Conservation (phyloP, 257 asterid species). For the Solanum habrochaites region DNA sequence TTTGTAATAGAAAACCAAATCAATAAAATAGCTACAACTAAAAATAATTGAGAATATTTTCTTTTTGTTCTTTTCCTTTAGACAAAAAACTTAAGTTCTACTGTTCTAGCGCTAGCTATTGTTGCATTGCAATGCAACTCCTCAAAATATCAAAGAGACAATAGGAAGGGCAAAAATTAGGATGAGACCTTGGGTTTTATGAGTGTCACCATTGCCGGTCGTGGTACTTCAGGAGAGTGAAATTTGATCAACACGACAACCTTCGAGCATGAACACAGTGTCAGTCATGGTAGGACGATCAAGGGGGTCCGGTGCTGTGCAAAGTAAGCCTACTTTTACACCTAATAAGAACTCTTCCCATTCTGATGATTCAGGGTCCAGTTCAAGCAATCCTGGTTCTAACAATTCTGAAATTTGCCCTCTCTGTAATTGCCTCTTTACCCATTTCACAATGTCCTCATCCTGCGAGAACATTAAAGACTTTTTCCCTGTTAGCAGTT, state of each 20-base stretch:
- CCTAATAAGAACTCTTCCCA: constrained; percentile 80
- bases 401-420: constrained; percentile 66
- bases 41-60: neutral
- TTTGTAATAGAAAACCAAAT: neutral
- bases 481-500: constrained; percentile 53
- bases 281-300: constrained; percentile 68
- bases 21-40: neutral
- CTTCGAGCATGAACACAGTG: constrained; percentile 68
- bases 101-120: neutral
- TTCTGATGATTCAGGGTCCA: constrained; percentile 72
- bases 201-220: neutral
- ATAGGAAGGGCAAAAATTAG: neutral
- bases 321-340: constrained; percentile 63
- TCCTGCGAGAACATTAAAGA: constrained; percentile 59
- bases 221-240: constrained; percentile 32
- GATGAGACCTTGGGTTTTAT: constrained; percentile 3
- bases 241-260: constrained; percentile 48
- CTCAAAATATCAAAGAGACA: neutral
- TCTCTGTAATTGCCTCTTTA: constrained; percentile 51
- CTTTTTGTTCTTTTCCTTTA: neutral
- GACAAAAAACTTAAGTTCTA: neutral
- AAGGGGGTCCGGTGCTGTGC: constrained; percentile 58
- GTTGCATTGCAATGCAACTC: neutral
- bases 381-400: constrained; percentile 64
- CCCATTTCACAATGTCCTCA: constrained; percentile 72